Conservation (phyloP, 495 filamentous ascomycete species). For the Aspergillus taichungensis region DNA sequence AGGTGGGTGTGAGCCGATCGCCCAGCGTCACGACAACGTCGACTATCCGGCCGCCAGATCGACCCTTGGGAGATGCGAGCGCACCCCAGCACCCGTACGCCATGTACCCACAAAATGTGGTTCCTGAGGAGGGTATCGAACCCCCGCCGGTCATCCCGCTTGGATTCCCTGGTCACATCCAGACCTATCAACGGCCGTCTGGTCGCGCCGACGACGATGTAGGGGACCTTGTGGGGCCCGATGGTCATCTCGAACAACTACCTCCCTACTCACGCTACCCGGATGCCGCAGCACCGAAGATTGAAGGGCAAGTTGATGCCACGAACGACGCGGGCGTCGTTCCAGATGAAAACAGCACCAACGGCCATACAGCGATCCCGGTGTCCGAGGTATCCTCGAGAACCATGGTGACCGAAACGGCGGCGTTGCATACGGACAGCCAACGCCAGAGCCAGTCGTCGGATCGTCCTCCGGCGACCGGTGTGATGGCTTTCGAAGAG, state of each 20-base stretch:
- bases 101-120: conserved; percentile 73
- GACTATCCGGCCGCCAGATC: conserved; percentile 47
- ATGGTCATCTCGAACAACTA: conserved; percentile 82
- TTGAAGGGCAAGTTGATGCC: conserved; percentile 17
- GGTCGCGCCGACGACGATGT: conserved; percentile 78
- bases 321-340: conserved; percentile 14
- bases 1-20: conserved; percentile 48
- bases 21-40: conserved; percentile 58
- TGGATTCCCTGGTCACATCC: conserved; percentile 61
- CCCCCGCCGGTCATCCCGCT: conserved; percentile 48
- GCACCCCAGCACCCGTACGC: conserved; percentile 84
- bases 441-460: neutral
- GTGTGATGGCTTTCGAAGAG: conserved; percentile 43
- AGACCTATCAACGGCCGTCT: conserved; percentile 58
- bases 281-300: conserved; percentile 41
- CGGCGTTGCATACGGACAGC: neutral
- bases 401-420: conserved; percentile 15
- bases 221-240: conserved; percentile 78
- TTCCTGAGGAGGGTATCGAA: conserved; percentile 40
- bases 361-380: conserved; percentile 15
- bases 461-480: conserved; percentile 13
- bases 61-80: conserved; percentile 49
- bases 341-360: conserved; percentile 15
- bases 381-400: conserved; percentile 42
- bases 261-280: conserved; percentile 84